Base-by-base conservation (phyloP, 306 rosid genomes). In the Quercus aquifolioides region DNA sequence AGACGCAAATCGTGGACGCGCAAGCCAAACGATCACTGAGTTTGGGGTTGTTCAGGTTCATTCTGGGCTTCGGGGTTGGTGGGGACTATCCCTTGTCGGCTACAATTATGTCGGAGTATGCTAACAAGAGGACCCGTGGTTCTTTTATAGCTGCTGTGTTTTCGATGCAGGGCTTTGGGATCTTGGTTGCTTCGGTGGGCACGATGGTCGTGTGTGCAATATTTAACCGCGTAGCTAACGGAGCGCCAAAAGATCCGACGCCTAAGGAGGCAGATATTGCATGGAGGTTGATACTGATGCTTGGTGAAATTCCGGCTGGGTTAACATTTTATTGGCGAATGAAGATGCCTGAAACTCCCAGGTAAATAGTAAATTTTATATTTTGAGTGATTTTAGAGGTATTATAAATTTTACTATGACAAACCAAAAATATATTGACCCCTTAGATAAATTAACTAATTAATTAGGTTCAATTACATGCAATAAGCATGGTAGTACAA, bases 261-360 rank as follows among this genome's bases (percentile, higher is more conserved):
- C 91, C 92, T 1, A 5, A 30, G 3, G 87, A 69, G 62, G 95
- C 90, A 14, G 96, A 92, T 69, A 38, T 89, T 4, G 96, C 92
- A 1, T 92, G 96, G 97, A 82, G 97, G 83, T 31, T 90, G 78
- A 92, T 92, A 21, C 84, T 92, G 18, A 89, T 92, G 90, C 74
- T 92, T 3, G 92, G 96, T 23, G 82, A 88, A 0, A 14, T 92
- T 59, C 97, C 97, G 10, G 96, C 96, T 1, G 97, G 91, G 38
- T 10, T 88, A 86, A 93, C 97, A 21, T 89, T 85, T 43, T 91
- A 93, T 57, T 93, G 97, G 96, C 90, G 96, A 1, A 93, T 89
- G 97, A 84, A 82, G 92, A 89, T 93, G 94, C 97, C 97, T 0
- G 96, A 93, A 88, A 93, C 96, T 74, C 96, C 96, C 71, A 92